Evolutionary conservation across 2,329 filamentous ascomycete genomes (phyloP), one percentile per base, ranked within the genome.

Genomic region (Chaetothyriales sp.): DNA sequence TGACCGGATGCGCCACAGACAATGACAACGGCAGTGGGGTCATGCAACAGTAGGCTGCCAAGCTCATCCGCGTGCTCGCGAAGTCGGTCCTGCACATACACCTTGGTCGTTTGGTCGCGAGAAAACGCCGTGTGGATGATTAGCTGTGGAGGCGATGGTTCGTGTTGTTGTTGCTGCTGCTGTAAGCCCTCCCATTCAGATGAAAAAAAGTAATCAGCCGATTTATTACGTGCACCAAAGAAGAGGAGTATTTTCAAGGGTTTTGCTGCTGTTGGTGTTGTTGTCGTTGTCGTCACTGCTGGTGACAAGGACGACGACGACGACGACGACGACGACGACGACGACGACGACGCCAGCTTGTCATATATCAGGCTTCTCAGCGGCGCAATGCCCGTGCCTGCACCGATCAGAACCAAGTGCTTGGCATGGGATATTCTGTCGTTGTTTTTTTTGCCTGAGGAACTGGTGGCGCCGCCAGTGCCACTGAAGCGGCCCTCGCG

Each of bases 161-260:
- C 56, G 28, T 19, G 18, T 12, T 18, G 9, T 2, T 47, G 25
- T 2, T 25, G 18, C 2, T 22, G 39, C 4, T 50, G 44, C n/a
- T 44, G 10, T 3, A 81, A 57, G 0, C 61, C 43, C 1, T 69
- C 61, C 88, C 88, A 95, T 55, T 96, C 89, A 0, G 81, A 66
- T 4, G 72, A 66, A 64, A 92, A 98, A 68, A 88, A 89, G 67
- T 79, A 95, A 64, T 98, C 92, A 0, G 82, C 77, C 0, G 70
- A 60, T 9, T 72, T 68, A 60, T 86, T 93, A 28, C 92, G 81
- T 57, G 85, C 87, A 9, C 92, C 92, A 58, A 87, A 96, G 66
- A 96, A 83, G 1, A 98, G 72, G 0, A 86, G 59, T 2, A 74
- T 73, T 0, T 71, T 69, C 3, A 12, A 15, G 1, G 10, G 32